Percentiles rank a stretch among this genome's conserved stretches.
Conservation (phyloP, 2,329 filamentous ascomycete genomes). For the Pseudocercospora macadamiae region DNA sequence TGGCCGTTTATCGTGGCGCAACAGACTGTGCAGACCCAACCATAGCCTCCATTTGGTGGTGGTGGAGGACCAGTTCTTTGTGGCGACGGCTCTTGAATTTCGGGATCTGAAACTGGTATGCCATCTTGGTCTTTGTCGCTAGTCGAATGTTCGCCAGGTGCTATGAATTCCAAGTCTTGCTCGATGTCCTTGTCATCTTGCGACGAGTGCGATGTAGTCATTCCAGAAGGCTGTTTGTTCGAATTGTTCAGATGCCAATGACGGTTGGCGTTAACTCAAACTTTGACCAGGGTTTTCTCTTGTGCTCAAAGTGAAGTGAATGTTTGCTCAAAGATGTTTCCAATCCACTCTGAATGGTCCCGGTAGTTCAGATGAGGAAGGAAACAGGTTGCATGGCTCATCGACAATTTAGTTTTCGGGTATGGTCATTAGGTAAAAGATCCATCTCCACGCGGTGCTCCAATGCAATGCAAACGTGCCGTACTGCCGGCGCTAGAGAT, state of each 20-base stretch:
- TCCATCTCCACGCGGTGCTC: no score
- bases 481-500: constrained; percentile 1
- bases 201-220: constrained; percentile 2
- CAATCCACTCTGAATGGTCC: no score
- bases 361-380: no score
- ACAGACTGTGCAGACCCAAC: constrained; percentile 57
- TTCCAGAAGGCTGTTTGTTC: background rate
- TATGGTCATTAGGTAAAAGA: no score
- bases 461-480: constrained; percentile 4
- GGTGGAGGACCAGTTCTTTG: constrained; percentile 8
- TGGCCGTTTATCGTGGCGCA: constrained; percentile 50
- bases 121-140: background rate
- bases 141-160: background rate
- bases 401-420: no score
- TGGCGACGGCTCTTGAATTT: constrained; percentile 1
- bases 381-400: no score
- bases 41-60: constrained; percentile 60
- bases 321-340: background rate
- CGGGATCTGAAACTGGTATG: background rate
- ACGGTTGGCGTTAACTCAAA: background rate
- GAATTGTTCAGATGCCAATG: background rate
- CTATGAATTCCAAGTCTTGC: background rate
- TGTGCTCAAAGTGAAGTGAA: background rate
- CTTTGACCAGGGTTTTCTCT: background rate
- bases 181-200: background rate